Conservation (phyloP, 1,139 yeast genomes). For the Barnettozyma hawaiiensis region DNA sequence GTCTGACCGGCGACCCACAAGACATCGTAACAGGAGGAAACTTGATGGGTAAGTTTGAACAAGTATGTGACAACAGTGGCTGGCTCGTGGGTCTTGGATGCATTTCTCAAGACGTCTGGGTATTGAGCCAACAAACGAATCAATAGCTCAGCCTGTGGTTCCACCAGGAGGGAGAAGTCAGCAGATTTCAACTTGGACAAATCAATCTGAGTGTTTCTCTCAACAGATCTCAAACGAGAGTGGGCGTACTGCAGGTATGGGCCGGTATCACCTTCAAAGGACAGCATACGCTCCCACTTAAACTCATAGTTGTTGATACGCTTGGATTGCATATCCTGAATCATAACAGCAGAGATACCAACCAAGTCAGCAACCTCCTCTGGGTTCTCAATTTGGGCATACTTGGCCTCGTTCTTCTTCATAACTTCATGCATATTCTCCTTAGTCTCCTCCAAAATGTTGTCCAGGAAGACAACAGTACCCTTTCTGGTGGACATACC, state of each 20-base stretch:
- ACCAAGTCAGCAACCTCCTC: constrained; percentile 93
- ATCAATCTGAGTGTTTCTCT: constrained; percentile 63
- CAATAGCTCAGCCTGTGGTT: constrained; percentile 68
- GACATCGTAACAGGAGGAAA: constrained; percentile 90
- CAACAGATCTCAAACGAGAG: constrained; percentile 92
- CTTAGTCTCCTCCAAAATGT: constrained; percentile 89
- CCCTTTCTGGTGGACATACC: constrained; percentile 99
- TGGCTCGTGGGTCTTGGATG: constrained; percentile 85
- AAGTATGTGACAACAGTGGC: constrained; percentile 91
- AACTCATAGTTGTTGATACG: constrained; percentile 94
- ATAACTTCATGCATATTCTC: constrained; percentile 96
- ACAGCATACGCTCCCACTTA: constrained; percentile 97
- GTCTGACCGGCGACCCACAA: constrained; percentile 98
- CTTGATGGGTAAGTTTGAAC: constrained; percentile 88
- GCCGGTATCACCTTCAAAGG: constrained; percentile 99
- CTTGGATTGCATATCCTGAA: constrained; percentile 98
- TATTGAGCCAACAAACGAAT: constrained; percentile 81
- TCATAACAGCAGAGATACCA: constrained; percentile 97
- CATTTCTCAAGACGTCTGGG: constrained; percentile 85
- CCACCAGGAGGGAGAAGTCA: constrained; percentile 65
- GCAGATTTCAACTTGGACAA: constrained; percentile 48
- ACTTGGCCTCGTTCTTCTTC: constrained; percentile 88
- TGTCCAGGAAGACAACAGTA: constrained; percentile 94
- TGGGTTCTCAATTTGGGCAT: constrained; percentile 91
- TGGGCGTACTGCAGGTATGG: constrained; percentile 98